phyloP scores from a whole-genome alignment of 2,329 filamentous ascomycete species.

The Colletotrichum coccodes region DNA sequence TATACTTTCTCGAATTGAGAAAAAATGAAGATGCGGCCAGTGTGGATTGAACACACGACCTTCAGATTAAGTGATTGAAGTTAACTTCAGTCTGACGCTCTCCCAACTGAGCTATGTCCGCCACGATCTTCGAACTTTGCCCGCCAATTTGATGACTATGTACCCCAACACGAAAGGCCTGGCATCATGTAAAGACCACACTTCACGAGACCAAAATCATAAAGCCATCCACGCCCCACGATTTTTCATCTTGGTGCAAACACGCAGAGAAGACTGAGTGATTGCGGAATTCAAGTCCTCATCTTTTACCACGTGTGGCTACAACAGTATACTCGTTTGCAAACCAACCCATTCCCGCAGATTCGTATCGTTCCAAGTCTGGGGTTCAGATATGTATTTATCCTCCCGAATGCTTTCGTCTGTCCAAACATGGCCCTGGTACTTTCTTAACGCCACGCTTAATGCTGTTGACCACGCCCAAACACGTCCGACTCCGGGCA shows the following conservation, averaged over 20 bases:
- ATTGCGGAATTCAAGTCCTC: too few species aligned
- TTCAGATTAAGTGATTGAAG: conserved; percentile 32
- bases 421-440: neutral
- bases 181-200: neutral
- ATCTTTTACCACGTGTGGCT: too few species aligned
- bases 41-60: conserved; percentile 31
- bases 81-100: conserved; percentile 33
- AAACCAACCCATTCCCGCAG: neutral
- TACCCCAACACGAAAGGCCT: neutral
- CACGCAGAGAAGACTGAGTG: too few species aligned
- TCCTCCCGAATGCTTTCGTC: neutral
- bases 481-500: neutral
- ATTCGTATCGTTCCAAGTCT: neutral
- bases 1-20: too few species aligned
- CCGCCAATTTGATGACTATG: fast-evolving
- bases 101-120: conserved; percentile 34
- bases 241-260: too few species aligned
- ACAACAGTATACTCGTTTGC: too few species aligned
- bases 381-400: neutral
- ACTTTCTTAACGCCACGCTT: neutral
- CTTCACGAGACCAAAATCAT: too few species aligned
- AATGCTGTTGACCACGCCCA: neutral
- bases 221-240: too few species aligned
- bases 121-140: neutral
- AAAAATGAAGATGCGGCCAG: conserved; percentile 24